Evolutionary conservation across 1,139 yeast genomes (phyloP).

Genomic region (Yamadazyma triangularis): DNA sequence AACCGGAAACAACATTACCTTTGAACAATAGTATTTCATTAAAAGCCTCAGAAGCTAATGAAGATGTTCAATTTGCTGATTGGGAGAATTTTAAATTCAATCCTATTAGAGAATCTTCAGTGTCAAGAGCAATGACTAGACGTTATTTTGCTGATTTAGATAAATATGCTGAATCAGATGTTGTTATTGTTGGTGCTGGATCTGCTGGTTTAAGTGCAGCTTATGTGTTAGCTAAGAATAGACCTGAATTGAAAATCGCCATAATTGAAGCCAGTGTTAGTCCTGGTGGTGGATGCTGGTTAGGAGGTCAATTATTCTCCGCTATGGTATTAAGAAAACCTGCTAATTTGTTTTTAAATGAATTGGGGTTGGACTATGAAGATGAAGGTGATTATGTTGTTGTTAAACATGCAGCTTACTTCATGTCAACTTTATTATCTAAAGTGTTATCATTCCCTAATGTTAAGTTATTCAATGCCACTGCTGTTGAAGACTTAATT

Average conservation of each 20-base stretch:
- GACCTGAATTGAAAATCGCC: slow-evolving; percentile 75
- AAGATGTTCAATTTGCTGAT: slow-evolving; percentile 36
- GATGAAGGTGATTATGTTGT: slow-evolving; percentile 81
- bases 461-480: slow-evolving; percentile 74
- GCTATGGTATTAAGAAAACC: slow-evolving; percentile 83
- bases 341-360: slow-evolving; percentile 63
- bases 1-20: slow-evolving; percentile 1
- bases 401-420: slow-evolving; percentile 76
- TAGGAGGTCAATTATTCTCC: slow-evolving; percentile 75
- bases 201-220: slow-evolving; percentile 78
- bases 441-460: slow-evolving; percentile 70
- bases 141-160: slow-evolving; percentile 73
- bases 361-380: slow-evolving; percentile 61
- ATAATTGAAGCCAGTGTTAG: slow-evolving; percentile 71
- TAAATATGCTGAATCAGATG: slow-evolving; percentile 70
- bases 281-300: slow-evolving; percentile 81
- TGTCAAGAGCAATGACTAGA: slow-evolving; percentile 79
- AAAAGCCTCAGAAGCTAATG: slow-evolving; percentile 5
- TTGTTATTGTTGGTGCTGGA: slow-evolving; percentile 77
- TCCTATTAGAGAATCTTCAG: slow-evolving; percentile 75
- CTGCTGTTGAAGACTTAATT: slow-evolving; percentile 77
- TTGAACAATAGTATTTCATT: neutral
- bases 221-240: slow-evolving; percentile 62
- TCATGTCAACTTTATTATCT: slow-evolving; percentile 68
- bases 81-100: slow-evolving; percentile 68